These are phyloP conservation scores for Pleurotus sapidus DNA, from an alignment of 768 basidiomycete genomes.

Conservation along the genomic window DNA sequence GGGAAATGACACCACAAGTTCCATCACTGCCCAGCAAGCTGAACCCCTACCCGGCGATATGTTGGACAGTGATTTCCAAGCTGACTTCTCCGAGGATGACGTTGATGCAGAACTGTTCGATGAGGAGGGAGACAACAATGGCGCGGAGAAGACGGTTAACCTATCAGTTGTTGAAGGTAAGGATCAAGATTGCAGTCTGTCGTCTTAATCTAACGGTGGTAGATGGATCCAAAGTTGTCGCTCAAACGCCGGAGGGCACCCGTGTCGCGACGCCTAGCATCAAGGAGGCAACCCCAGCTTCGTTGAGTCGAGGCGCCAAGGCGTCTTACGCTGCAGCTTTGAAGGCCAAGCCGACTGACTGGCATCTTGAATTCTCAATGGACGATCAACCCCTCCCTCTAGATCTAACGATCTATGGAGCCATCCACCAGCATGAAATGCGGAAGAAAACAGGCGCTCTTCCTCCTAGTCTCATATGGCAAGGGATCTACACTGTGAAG, in stretches of 20 bases:
- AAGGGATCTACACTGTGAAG: slow-evolving; percentile 86
- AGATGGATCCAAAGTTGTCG: slow-evolving; percentile 94
- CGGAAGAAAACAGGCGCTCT: slow-evolving; percentile 66
- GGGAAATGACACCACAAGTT: slow-evolving; percentile 8
- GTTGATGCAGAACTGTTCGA: slow-evolving; percentile 86
- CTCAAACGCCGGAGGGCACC: slow-evolving; percentile 96
- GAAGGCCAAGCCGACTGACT: slow-evolving; percentile 90
- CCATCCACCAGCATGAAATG: slow-evolving; percentile 88
- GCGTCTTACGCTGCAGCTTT: slow-evolving; percentile 93
- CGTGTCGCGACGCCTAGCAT: slow-evolving; percentile 82
- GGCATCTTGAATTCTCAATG: slow-evolving; percentile 96
- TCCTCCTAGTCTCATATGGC: slow-evolving; percentile 79
- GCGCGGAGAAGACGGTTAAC: slow-evolving; percentile 82
- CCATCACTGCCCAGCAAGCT: slow-evolving; percentile 21
- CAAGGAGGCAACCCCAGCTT: slow-evolving; percentile 24
- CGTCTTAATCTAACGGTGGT: slow-evolving; percentile 8
- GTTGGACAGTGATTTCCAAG: slow-evolving; percentile 59
- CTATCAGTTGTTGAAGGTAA: slow-evolving; percentile 78
- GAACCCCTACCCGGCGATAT: slow-evolving; percentile 55
- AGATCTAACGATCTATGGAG: slow-evolving; percentile 94
- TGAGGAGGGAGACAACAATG: slow-evolving; percentile 72
- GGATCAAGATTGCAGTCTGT: slow-evolving; percentile 11
- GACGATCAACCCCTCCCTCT: slow-evolving; percentile 82
- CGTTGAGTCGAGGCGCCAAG: slow-evolving; percentile 28
- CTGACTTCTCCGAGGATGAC: slow-evolving; percentile 85